A percentile compares a stretch with the other conserved stretches of the same genome.
phyloP scores from a whole-genome alignment of 352 stramenopile genomes.

The Globisporangium sylvaticum region DNA sequence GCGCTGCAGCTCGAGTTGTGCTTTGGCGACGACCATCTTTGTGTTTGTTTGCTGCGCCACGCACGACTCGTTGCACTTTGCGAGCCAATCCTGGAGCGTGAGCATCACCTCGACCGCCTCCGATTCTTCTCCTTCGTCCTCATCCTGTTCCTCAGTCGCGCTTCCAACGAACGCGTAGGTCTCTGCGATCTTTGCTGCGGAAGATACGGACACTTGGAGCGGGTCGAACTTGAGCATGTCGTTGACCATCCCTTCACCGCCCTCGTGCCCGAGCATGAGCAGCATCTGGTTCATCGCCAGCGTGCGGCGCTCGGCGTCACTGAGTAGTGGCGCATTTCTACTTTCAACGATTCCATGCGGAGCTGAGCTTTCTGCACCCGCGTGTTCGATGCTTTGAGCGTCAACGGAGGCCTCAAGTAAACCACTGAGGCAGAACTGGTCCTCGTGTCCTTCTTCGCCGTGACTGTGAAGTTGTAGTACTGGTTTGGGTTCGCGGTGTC shows the following conservation, averaged over 20 bases:
- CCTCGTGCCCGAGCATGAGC: slow-evolving; percentile 38
- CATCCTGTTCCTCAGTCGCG: slow-evolving; percentile 15
- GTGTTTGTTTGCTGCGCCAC: slow-evolving; percentile 34
- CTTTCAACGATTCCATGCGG: neutral
- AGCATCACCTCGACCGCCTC: slow-evolving; percentile 25
- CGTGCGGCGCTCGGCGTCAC: slow-evolving; percentile 12
- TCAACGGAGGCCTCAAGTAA: slow-evolving; percentile 19
- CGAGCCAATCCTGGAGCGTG: slow-evolving; percentile 57
- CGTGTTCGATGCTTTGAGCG: neutral
- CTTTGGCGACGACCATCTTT: slow-evolving; percentile 32
- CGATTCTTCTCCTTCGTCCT: slow-evolving; percentile 17
- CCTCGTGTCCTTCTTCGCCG: slow-evolving; percentile 36
- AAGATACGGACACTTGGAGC: slow-evolving; percentile 32
- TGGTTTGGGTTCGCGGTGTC: slow-evolving; percentile 46
- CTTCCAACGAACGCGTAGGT: slow-evolving; percentile 29
- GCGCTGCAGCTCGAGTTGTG: slow-evolving; percentile 39
- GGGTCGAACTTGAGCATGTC: slow-evolving; percentile 63
- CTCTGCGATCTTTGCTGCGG: slow-evolving; percentile 29
- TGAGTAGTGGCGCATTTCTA: neutral
- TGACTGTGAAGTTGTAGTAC: slow-evolving; percentile 52
- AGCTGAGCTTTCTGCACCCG: neutral
- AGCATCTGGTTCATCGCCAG: slow-evolving; percentile 41
- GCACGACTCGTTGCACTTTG: slow-evolving; percentile 57
- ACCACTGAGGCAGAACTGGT: slow-evolving; percentile 30
- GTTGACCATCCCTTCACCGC: slow-evolving; percentile 41